Base-by-base conservation (phyloP, 192 early-diverging fungal genomes). In the Podila verticillata region DNA sequence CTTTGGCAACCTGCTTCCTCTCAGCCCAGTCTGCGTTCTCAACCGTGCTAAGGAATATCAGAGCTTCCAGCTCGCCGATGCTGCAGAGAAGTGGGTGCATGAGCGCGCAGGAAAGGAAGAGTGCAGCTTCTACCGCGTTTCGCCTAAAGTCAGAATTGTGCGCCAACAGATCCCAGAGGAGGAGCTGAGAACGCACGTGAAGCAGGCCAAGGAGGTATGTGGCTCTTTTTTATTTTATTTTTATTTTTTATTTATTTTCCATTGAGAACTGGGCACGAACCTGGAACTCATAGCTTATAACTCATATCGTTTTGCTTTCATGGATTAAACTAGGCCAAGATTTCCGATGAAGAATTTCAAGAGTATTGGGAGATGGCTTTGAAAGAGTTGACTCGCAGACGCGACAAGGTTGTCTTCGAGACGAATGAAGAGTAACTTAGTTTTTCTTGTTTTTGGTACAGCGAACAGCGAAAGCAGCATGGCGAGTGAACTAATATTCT, bases 21-120 rank as follows among this genome's bases (percentile, higher is more conserved):
- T 85, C 28, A 57, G 73, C 0, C 74, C 81, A 12, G 63, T 72
- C 9, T 85, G 84, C 36, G 84, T 82, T 7, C 54, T 81, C 34
- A 74, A 85, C 48, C 77, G 63, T n/a, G 84, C 74, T 22, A 85
- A 85, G 72, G 80, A 78, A 57, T 72, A 81, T 59, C 69, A 70
- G 24, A 72, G 70, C 32, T 51, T 80, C 10, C 73, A 75, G 39
- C 73, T 81, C 9, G 73, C 74, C 6, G 70, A 74, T 66, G 74
- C 80, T 19, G 74, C 62, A 5, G 75, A 78, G 28, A 72, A 82
- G 36, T 29, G 78, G 20, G 47, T 71, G 68, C 79, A 74, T 61
- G 48, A 62, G 48, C 39, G 78, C n/a, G 74, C 74, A 17, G 74
- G 81, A 65, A 77, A 77, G n/a, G 57, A 71, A n/a, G 84, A 81